Evolutionary conservation across 352 stramenopile species (phyloP).

Genomic region (Phytopythium delawarense): DNA sequence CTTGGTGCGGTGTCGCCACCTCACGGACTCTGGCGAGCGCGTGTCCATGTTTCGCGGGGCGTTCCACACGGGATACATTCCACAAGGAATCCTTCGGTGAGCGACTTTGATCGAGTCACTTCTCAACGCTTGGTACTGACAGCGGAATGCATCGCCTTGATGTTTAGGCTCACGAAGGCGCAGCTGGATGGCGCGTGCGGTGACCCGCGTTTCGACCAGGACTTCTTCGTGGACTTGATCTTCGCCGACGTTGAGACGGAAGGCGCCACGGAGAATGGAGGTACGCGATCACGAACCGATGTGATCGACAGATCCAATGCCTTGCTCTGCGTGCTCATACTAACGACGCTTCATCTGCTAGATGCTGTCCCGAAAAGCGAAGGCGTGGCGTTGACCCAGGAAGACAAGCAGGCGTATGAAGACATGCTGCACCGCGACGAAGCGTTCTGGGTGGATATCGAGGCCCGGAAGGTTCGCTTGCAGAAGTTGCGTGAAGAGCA

Average conservation of each 20-base stretch:
- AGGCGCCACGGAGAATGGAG: slow-evolving; percentile 16
- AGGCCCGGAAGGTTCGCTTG: slow-evolving; percentile 66
- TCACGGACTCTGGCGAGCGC: slow-evolving; percentile 85
- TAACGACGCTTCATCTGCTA: neutral
- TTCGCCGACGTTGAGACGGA: slow-evolving; percentile 92
- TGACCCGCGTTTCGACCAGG: slow-evolving; percentile 92
- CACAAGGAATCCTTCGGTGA: slow-evolving; percentile 91
- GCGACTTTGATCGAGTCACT: slow-evolving; percentile 3
- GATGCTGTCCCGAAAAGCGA: slow-evolving; percentile 44
- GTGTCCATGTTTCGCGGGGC: slow-evolving; percentile 97
- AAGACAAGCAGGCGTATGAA: slow-evolving; percentile 83
- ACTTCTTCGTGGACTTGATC: slow-evolving; percentile 97
- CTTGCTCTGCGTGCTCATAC: neutral
- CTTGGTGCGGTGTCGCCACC: slow-evolving; percentile 94
- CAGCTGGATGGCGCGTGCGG: slow-evolving; percentile 94
- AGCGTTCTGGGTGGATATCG: slow-evolving; percentile 84
- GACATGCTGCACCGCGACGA: slow-evolving; percentile 87
- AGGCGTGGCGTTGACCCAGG: slow-evolving; percentile 67
- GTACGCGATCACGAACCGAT: neutral
- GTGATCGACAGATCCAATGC: too few species aligned
- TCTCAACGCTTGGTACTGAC: neutral
- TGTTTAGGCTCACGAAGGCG: slow-evolving; percentile 89
- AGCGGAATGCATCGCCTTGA: neutral
- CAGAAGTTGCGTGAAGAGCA: slow-evolving; percentile 74
- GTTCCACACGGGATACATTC: slow-evolving; percentile 98